phyloP scores from a whole-genome alignment of 108 stramenopile genomes.

The Discostella stelligeroides region DNA sequence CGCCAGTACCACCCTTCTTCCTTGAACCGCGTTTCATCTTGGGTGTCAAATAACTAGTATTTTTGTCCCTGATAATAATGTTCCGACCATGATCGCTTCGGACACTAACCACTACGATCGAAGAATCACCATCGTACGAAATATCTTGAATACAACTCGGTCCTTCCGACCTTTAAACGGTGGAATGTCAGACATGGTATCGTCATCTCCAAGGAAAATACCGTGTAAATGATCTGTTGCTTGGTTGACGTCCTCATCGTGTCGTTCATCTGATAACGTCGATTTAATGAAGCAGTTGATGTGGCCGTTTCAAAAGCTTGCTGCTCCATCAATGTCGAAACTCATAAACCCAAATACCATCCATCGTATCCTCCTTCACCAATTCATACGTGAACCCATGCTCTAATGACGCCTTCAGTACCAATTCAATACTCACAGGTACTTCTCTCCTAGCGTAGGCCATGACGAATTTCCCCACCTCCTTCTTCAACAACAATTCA shows the following conservation, averaged over 20 bases:
- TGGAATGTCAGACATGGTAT: background rate
- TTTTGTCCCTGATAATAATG: background rate
- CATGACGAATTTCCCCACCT: constrained; percentile 59
- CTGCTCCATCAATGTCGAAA: constrained; percentile 49
- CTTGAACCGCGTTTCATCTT: too few relatives aligned
- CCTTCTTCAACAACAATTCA: constrained; percentile 35
- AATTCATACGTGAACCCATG: constrained; percentile 54
- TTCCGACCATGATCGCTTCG: too few relatives aligned
- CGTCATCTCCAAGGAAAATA: background rate
- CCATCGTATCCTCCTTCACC: constrained; percentile 37
- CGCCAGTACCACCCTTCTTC: too few relatives aligned
- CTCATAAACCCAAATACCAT: constrained; percentile 55
- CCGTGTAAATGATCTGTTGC: too few relatives aligned
- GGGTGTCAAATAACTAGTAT: too few relatives aligned
- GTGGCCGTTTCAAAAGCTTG: too few relatives aligned
- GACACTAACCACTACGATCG: too few relatives aligned
- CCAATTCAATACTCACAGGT: constrained; percentile 58
- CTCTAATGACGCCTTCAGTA: constrained; percentile 36
- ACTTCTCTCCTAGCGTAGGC: constrained; percentile 67
- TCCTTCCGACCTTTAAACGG: background rate
- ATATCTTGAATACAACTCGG: background rate
- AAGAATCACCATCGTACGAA: too few relatives aligned
- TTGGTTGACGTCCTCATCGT: background rate
- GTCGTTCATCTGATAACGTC: background rate
- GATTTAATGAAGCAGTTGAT: too few relatives aligned